phyloP scores from a whole-genome alignment of 257 asterid genomes.

The Eucommia ulmoides region DNA sequence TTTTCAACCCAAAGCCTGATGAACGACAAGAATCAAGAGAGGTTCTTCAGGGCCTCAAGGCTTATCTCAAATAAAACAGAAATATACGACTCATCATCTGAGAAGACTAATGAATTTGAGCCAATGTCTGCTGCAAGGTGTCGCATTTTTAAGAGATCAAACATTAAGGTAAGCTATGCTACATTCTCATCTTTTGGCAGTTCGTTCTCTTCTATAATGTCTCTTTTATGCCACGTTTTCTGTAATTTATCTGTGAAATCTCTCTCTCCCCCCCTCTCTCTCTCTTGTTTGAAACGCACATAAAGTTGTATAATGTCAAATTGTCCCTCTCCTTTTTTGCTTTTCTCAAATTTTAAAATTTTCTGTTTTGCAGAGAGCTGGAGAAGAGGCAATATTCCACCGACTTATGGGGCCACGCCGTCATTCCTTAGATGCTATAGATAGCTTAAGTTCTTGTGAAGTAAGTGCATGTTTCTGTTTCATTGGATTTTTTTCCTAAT shows the following conservation, averaged over 20 bases:
- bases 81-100: slow-evolving; percentile 35
- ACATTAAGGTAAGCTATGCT: slow-evolving; percentile 30
- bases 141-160: slow-evolving; percentile 45
- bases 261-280: background rate
- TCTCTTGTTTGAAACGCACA: background rate
- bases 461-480: slow-evolving; percentile 26
- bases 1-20: slow-evolving; percentile 46
- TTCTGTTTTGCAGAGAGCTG: slow-evolving; percentile 30
- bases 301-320: background rate
- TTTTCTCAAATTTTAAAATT: slow-evolving; percentile 5
- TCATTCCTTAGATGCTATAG: slow-evolving; percentile 56
- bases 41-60: slow-evolving; percentile 47
- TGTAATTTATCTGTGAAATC: no score
- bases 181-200: background rate
- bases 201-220: background rate
- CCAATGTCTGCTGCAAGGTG: slow-evolving; percentile 79
- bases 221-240: no score
- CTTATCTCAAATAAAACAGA: slow-evolving; percentile 46
- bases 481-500: background rate
- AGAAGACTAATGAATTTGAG: slow-evolving; percentile 32
- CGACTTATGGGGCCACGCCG: slow-evolving; percentile 69
- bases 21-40: slow-evolving; percentile 49
- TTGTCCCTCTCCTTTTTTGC: background rate
- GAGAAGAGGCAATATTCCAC: slow-evolving; percentile 47
- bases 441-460: slow-evolving; percentile 35